These are phyloP conservation scores for Metschnikowia amazonensis DNA, from an alignment of 805 yeast species.

Conservation along the genomic window DNA sequence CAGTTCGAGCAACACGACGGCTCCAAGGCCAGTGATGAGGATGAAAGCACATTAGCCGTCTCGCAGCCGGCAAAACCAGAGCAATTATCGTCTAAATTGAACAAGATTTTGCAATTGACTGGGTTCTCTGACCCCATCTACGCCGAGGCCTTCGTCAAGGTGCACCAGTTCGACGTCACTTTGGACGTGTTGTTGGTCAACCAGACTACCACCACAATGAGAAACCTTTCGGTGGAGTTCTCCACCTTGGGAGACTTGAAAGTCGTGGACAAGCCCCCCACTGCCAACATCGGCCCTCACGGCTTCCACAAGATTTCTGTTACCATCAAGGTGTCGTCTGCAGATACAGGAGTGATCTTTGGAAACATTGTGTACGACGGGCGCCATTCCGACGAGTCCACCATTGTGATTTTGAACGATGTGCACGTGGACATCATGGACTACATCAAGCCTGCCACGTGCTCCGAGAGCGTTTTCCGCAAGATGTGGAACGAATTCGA, in stretches of 20 bases:
- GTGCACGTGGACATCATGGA: constrained; percentile 96
- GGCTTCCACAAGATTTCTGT: constrained; percentile 89
- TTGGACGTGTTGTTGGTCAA: constrained; percentile 91
- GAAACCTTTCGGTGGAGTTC: constrained; percentile 89
- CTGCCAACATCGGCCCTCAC: constrained; percentile 93
- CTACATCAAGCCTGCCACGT: constrained; percentile 91
- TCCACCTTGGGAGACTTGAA: constrained; percentile 95
- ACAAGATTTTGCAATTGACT: constrained; percentile 88
- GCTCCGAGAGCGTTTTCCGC: constrained; percentile 87
- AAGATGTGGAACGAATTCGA: constrained; percentile 99
- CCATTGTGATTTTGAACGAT: constrained; percentile 88
- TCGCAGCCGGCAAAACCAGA: constrained; percentile 50
- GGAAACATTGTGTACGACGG: constrained; percentile 98
- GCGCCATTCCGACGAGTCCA: constrained; percentile 83
- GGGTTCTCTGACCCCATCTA: constrained; percentile 98
- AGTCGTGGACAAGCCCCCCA: constrained; percentile 85
- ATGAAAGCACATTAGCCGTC: constrained; percentile 56
- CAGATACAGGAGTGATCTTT: constrained; percentile 96
- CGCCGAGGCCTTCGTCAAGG: constrained; percentile 94
- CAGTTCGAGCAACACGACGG: constrained; percentile 55
- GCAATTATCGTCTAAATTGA: constrained; percentile 71
- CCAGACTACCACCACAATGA: constrained; percentile 87
- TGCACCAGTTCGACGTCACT: constrained; percentile 95
- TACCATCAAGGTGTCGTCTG: constrained; percentile 90
- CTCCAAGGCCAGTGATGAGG: constrained; percentile 24